phyloP scores from a whole-genome alignment of 208 protist species.

The Trypanosoma rangeli region DNA sequence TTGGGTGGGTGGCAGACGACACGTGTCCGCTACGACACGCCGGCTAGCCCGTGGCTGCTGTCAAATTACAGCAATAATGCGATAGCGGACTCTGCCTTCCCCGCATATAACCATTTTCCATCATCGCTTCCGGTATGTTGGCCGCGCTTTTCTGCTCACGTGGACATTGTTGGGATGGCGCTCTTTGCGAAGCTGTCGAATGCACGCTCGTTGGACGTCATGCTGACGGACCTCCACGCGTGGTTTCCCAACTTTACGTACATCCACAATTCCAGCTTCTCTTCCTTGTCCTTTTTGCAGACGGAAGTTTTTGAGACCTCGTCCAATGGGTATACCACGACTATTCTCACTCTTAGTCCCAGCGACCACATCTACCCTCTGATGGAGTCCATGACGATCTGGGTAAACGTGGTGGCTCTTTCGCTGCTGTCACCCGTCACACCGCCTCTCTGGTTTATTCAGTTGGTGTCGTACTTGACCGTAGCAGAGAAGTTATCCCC shows the following conservation, averaged over 20 bases:
- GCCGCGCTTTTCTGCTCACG: slow-evolving; percentile 23
- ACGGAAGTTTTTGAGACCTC: slow-evolving; percentile 36
- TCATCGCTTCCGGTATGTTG: slow-evolving; percentile 41
- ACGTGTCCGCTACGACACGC: neutral
- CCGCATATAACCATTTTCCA: too few species aligned
- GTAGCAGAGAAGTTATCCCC: slow-evolving; percentile 42
- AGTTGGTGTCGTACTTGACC: slow-evolving; percentile 40
- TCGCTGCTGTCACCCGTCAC: slow-evolving; percentile 59
- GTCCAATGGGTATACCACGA: slow-evolving; percentile 26
- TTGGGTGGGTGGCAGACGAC: neutral
- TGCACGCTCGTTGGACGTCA: slow-evolving; percentile 29
- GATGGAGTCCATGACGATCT: slow-evolving; percentile 60
- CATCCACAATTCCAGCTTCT: slow-evolving; percentile 4
- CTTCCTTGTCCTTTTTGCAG: slow-evolving; percentile 23
- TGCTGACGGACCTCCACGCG: slow-evolving; percentile 37
- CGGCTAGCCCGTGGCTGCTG: slow-evolving; percentile 10
- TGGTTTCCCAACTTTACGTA: slow-evolving; percentile 58
- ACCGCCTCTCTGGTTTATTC: slow-evolving; percentile 35
- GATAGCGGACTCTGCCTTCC: neutral
- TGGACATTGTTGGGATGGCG: slow-evolving; percentile 59
- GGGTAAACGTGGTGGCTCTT: slow-evolving; percentile 47
- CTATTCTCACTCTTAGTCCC: slow-evolving; percentile 42
- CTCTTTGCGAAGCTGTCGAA: slow-evolving; percentile 64
- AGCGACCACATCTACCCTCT: slow-evolving; percentile 29
- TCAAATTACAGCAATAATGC: neutral